Evolutionary conservation across 129 eudicot species (phyloP).

Genomic region (Rutidosis leptorrhynchoides): DNA sequence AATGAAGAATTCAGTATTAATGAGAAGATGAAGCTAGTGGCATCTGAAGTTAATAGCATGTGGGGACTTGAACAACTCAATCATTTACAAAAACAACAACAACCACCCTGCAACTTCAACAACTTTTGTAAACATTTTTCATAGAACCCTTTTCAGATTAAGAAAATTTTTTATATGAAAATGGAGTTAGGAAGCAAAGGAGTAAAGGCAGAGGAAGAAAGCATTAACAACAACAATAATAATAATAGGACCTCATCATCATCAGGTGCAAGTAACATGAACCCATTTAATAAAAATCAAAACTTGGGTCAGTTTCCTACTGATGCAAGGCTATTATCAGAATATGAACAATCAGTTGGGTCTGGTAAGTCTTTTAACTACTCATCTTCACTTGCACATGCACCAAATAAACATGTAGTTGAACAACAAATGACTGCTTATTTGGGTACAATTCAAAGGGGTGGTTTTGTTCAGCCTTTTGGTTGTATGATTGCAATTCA

Average conservation of each 20-base stretch:
- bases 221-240: slow-evolving; percentile 22
- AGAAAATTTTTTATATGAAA: slow-evolving; percentile 4
- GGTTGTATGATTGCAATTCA: slow-evolving; percentile 74
- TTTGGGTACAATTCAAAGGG: slow-evolving; percentile 59
- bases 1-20: slow-evolving; percentile 17
- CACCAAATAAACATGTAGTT: slow-evolving; percentile 29
- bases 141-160: slow-evolving; percentile 21
- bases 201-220: slow-evolving; percentile 21
- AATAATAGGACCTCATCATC: slow-evolving; percentile 42
- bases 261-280: slow-evolving; percentile 40
- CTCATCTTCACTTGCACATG: slow-evolving; percentile 30
- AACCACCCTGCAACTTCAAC: background rate
- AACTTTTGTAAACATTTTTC: slow-evolving; percentile 2
- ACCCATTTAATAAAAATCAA: slow-evolving; percentile 6
- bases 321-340: slow-evolving; percentile 58
- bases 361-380: slow-evolving; percentile 70
- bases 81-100: background rate
- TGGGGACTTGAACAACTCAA: slow-evolving; percentile 24
- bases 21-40: no score
- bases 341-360: slow-evolving; percentile 56
- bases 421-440: slow-evolving; percentile 58
- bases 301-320: slow-evolving; percentile 49
- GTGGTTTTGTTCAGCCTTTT: slow-evolving; percentile 64
- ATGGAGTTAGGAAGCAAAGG: slow-evolving; percentile 26
- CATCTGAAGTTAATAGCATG: slow-evolving; percentile 9